phyloP scores from a whole-genome alignment of 345 rosid genomes.

The Brassica carinata region DNA sequence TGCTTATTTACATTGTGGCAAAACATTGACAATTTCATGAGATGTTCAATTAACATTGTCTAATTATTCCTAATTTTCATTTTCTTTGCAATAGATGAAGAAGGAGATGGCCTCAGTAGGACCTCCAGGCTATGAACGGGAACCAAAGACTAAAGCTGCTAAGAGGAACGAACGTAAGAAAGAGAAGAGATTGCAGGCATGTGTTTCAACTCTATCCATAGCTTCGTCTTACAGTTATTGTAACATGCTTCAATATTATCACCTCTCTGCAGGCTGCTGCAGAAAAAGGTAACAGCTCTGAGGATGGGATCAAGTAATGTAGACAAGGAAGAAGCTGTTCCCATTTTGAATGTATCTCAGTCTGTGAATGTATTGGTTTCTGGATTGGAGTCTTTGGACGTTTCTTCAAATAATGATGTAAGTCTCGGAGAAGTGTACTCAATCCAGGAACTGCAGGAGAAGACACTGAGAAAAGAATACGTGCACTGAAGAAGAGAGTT shows the following conservation, averaged over 20 bases:
- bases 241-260: background rate
- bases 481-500: slow-evolving; percentile 88
- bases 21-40: too few relatives aligned
- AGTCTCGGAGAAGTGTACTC: slow-evolving; percentile 38
- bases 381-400: slow-evolving; percentile 60
- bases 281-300: slow-evolving; percentile 64
- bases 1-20: too few relatives aligned
- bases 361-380: slow-evolving; percentile 62
- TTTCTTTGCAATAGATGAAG: slow-evolving; percentile 57
- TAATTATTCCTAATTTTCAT: too few relatives aligned
- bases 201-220: slow-evolving; percentile 11
- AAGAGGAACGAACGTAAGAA: slow-evolving; percentile 88
- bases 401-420: slow-evolving; percentile 51
- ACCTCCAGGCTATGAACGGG: slow-evolving; percentile 90
- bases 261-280: slow-evolving; percentile 57
- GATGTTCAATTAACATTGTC: slow-evolving; percentile 37
- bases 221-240: slow-evolving; percentile 1
- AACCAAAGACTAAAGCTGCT: slow-evolving; percentile 80
- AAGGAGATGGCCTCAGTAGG: slow-evolving; percentile 67
- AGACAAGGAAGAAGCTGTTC: slow-evolving; percentile 41
- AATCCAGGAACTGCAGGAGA: slow-evolving; percentile 48
- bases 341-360: slow-evolving; percentile 45
- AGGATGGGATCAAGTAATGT: slow-evolving; percentile 41
- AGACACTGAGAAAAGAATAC: slow-evolving; percentile 76
- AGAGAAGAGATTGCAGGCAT: slow-evolving; percentile 86